Evolutionary conservation across 1,284 basidiomycete species (phyloP).

Genomic region (Flammula alnicola): DNA sequence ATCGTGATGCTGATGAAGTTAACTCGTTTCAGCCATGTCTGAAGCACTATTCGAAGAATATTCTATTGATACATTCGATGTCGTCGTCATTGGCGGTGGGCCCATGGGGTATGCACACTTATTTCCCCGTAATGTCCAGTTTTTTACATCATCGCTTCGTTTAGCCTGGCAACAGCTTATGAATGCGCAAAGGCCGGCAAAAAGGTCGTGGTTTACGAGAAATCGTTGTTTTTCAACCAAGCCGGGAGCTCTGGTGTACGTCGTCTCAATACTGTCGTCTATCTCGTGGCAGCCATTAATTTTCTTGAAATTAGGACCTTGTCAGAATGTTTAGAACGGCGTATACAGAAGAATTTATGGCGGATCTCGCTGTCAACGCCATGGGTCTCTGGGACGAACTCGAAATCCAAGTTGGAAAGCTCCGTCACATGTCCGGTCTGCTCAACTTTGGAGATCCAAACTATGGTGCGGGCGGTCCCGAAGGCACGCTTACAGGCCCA

Average conservation of each 20-base stretch:
- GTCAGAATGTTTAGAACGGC: slow-evolving; percentile 8
- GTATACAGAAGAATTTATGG: slow-evolving; percentile 5
- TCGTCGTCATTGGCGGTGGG: slow-evolving; percentile 1
- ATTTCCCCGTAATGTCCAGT: too few species aligned
- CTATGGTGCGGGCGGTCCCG: slow-evolving; percentile 6
- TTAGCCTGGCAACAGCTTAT: slow-evolving; percentile 7
- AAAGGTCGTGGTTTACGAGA: slow-evolving; percentile 4
- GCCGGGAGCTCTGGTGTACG: slow-evolving; percentile 8
- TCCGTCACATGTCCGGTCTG: slow-evolving; percentile 3
- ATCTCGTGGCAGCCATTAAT: neutral
- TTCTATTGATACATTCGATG: too few species aligned
- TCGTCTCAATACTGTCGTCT: too few species aligned
- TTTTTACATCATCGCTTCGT: neutral
- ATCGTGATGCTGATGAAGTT: too few species aligned
- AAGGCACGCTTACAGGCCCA: slow-evolving; percentile 3
- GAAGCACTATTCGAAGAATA: too few species aligned
- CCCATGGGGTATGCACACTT: slow-evolving; percentile 5
- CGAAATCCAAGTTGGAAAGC: neutral
- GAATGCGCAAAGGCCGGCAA: slow-evolving; percentile 9
- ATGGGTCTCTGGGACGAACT: slow-evolving; percentile 8
- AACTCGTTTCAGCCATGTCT: too few species aligned
- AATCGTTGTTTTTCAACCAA: slow-evolving; percentile 7
- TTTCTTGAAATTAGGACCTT: neutral
- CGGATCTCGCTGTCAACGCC: neutral
- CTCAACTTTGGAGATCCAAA: slow-evolving; percentile 6